Evolutionary conservation across 345 rosid genomes (phyloP), one percentile per base, ranked within the genome.

Genomic region (Brassica cretica): DNA sequence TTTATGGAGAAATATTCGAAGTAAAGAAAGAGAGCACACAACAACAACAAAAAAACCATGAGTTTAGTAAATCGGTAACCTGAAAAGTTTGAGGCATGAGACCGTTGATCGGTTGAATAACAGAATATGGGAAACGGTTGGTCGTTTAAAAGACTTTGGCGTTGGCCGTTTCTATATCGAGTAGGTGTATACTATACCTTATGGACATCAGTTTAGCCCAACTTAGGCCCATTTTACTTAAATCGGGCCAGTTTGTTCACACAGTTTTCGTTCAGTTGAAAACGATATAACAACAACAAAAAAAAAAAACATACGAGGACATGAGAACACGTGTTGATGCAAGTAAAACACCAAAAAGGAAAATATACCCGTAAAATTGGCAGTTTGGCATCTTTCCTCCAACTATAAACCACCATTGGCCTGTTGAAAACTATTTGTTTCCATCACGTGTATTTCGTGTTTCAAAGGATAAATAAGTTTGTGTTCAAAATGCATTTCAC

Each of bases 361-460:
- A 0, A 1, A 16, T 16, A 29, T 64, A 64, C 37, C 76, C 76
- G 72, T 64, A 56, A 64, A 56, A 56, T 64, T 25, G 59, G 66
- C 27, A 0, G 72, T 44, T 78, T 71, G 76, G 72, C 32, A 65
- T 24, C 68, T 39, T 72, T 61, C 8, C 75, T 72, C 11, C 25
- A 41, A 62, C 27, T 8, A 66, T 68, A 61, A 53, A 70, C 32
- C 73, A 76, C 33, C 8, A 39, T 29, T 68, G 18, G 29, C 64
- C 37, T 44, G 51, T 68, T 62, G 29, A 16, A 41, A 69, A 44
- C 12, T 32, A 19, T 2, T 46, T 35, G 53, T 35, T 37, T 35
- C 51, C 59, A 29, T 59, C 77, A 66, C 73, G 81, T 78, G 76
- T n/a, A 71, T 78, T 58, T 72, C 81, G 62, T 78, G 76, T 71